These are phyloP conservation scores for Sutorius australiensis DNA, from an alignment of 768 basidiomycete species.

Conservation along the genomic window DNA sequence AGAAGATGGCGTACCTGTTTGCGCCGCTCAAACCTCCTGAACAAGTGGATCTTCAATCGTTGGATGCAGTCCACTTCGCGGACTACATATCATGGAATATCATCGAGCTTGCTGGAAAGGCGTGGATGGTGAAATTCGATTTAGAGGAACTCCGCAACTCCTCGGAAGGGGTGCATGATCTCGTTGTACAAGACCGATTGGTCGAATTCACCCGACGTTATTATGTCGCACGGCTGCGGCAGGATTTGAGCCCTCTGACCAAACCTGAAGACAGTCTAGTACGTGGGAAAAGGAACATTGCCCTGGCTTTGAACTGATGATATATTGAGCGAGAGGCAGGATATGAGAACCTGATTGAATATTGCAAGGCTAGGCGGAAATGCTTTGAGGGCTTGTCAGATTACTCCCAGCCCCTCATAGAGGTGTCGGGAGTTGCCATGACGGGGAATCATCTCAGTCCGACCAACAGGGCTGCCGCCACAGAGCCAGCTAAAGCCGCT, in stretches of 20 bases:
- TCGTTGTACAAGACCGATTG: constrained; percentile 70
- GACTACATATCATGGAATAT: constrained; percentile 61
- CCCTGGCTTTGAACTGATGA: constrained; percentile 1
- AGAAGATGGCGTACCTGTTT: constrained; percentile 61
- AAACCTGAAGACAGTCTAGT: constrained; percentile 64
- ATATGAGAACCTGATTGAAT: constrained; percentile 62
- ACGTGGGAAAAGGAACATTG: constrained; percentile 27
- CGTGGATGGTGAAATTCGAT: constrained; percentile 49
- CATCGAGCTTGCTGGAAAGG: constrained; percentile 48
- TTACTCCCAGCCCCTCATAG: constrained; percentile 66
- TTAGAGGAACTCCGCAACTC: constrained; percentile 32
- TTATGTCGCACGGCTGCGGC: constrained; percentile 50
- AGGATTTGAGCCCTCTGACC: constrained; percentile 70
- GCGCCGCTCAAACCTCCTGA: constrained; percentile 49
- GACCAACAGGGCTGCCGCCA: constrained; percentile 36
- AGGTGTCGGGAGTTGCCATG: constrained; percentile 53
- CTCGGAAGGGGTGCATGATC: constrained; percentile 47
- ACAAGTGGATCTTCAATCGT: constrained; percentile 26
- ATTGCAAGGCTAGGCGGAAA: constrained; percentile 58
- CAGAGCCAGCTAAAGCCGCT: constrained; percentile 36
- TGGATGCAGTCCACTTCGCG: constrained; percentile 31
- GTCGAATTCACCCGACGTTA: constrained; percentile 77
- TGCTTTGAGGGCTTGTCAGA: constrained; percentile 60
- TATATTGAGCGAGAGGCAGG: constrained; percentile 52
- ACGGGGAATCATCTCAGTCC: constrained; percentile 61